A percentile compares a stretch with the other conserved stretches of the same genome.
phyloP scores from a whole-genome alignment of 164 flowering plant species.

The Litsea cubeba region DNA sequence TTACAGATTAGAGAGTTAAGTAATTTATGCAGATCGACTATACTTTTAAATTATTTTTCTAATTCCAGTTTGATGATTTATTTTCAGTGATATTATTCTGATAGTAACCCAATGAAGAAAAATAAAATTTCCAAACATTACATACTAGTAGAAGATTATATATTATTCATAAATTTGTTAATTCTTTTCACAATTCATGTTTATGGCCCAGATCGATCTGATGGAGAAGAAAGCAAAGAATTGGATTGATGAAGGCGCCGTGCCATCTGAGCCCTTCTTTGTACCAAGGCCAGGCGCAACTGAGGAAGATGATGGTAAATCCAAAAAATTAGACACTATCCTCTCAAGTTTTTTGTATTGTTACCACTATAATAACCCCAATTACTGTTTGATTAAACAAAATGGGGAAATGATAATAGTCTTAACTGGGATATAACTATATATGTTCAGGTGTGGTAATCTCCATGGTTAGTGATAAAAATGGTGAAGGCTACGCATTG shows the following conservation, averaged over 20 bases:
- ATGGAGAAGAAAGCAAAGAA: slow-evolving; percentile 66
- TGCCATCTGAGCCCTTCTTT: slow-evolving; percentile 93
- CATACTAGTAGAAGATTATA: too few relatives aligned
- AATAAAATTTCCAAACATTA: too few relatives aligned
- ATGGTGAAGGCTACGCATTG: slow-evolving; percentile 81
- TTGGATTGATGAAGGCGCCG: slow-evolving; percentile 73
- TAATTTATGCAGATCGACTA: too few relatives aligned
- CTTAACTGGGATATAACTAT: not conserved
- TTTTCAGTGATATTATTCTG: too few relatives aligned
- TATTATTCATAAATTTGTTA: too few relatives aligned
- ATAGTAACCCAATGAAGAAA: too few relatives aligned
- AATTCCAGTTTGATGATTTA: too few relatives aligned
- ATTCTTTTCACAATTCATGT: not conserved
- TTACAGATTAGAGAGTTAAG: too few relatives aligned
- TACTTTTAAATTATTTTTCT: too few relatives aligned
- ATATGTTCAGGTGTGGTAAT: slow-evolving; percentile 70
- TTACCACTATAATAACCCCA: not conserved
- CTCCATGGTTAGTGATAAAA: slow-evolving; percentile 69
- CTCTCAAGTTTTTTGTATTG: not conserved
- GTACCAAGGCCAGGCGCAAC: slow-evolving; percentile 87
- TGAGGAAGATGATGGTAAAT: slow-evolving; percentile 87
- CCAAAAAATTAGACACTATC: not conserved
- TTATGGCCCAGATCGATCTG: slow-evolving; percentile 57
- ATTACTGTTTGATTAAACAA: not conserved
- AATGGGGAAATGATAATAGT: too few relatives aligned